Base-by-base conservation (phyloP, 2,329 filamentous ascomycete genomes). In the Pseudogymnoascus sp. region DNA sequence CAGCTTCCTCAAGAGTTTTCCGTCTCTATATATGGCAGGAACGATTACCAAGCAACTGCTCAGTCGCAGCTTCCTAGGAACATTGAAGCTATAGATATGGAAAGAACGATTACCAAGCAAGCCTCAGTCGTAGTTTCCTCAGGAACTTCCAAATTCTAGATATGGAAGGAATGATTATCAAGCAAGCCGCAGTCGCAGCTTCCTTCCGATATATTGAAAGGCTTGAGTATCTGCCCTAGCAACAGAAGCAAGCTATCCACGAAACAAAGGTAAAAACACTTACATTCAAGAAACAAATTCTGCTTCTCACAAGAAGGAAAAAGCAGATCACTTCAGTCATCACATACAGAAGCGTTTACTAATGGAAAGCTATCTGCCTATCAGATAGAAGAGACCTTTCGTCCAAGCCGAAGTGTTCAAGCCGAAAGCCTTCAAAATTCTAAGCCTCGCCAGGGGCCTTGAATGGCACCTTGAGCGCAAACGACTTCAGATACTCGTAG, bases 401-500 rank as follows among this genome's bases (percentile, higher is more conserved):
- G 23, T 31, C 62, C n/a, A 64, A 65, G 25, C 64, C 62, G 62
- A 67, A 63, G 21, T 28, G 64, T 42, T 25, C 25, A 25, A 4
- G 25, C 25, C 25, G 25, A 25, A 33, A 33, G 10, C 31, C 7
- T 33, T 14, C 53, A 61, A 14, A 66, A 63, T 12, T 62, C 63
- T 44, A 66, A 60, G 62, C 60, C 61, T 53, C 61, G 23, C 63
- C 44, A 3, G 38, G 62, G 47, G 61, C 31, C 40, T 47, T 37
- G 38, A 40, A 60, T 42, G 59, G 59, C 16, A 84, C 77, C 74
- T 84, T 83, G 71, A 91, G 80, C 65, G 86, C 86, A 76, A 91
- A 94, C 70, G 84, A 82, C 82, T 89, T 92, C 75, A 94, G 77
- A 73, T 92, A 91, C 75, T 93, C 88, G 74, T 94, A 94, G 72